phyloP scores from a whole-genome alignment of 2,329 filamentous ascomycete species.

The Arachnopeziza araneosa region DNA sequence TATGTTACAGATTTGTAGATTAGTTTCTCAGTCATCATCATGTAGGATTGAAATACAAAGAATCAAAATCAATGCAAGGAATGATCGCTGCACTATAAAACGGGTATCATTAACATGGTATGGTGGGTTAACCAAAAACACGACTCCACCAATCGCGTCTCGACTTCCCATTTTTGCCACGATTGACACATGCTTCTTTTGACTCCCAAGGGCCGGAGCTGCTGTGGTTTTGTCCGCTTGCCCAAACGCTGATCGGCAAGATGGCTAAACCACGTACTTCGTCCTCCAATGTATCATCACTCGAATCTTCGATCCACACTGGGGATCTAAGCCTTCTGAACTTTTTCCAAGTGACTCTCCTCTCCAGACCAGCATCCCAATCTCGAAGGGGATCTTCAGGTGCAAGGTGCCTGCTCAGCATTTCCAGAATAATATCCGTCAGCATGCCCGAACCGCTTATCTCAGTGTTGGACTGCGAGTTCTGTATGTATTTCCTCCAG shows the following conservation, averaged over 20 bases:
- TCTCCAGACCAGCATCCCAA: conserved; percentile 19
- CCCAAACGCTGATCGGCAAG: conserved; percentile 22
- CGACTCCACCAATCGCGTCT: no score
- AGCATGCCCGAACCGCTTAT: conserved; percentile 21
- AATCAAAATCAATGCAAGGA: no score
- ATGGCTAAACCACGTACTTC: conserved; percentile 18
- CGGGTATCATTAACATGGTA: no score
- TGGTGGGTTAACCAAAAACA: no score
- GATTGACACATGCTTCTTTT: conserved; percentile 19
- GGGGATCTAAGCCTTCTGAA: conserved; percentile 13
- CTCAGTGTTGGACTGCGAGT: conserved; percentile 6
- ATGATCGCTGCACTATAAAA: no score
- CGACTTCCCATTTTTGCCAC: no score
- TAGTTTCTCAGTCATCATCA: no score
- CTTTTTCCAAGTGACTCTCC: conserved; percentile 22
- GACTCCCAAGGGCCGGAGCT: conserved; percentile 12
- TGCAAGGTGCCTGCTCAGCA: conserved; percentile 11
- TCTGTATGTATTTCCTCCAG: conserved; percentile 1
- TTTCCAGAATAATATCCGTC: conserved; percentile 19
- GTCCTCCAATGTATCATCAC: conserved; percentile 4
- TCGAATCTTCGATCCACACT: conserved; percentile 15
- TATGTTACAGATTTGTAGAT: no score
- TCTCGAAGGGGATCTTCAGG: conserved; percentile 17
- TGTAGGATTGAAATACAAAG: no score
- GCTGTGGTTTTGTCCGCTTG: conserved; percentile 22